Evolutionary conservation across 306 rosid species (phyloP).

Genomic region (Rosa multiflora): DNA sequence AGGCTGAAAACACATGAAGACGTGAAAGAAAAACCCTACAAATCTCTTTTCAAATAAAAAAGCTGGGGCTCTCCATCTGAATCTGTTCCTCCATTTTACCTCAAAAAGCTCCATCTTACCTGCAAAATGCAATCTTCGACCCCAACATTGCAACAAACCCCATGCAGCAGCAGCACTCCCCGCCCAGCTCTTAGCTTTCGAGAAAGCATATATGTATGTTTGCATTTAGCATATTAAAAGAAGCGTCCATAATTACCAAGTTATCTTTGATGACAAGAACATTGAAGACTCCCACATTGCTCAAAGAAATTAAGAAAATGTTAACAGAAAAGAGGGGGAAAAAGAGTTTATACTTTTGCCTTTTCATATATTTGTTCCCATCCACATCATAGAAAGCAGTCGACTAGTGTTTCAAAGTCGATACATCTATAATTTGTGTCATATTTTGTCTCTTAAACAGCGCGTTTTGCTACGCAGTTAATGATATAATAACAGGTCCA

Average conservation of each 20-base stretch:
- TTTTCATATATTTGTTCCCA: conserved; percentile 7
- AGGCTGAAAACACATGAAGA: neutral
- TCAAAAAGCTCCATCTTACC: conserved; percentile 10
- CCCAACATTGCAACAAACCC: conserved; percentile 28
- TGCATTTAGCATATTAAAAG: conserved; percentile 33
- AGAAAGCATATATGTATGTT: neutral
- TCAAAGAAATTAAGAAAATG: neutral
- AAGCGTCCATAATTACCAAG: conserved; percentile 24
- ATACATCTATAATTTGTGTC: neutral
- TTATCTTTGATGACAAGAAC: neutral
- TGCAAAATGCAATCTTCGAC: conserved; percentile 27
- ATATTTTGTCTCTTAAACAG: conserved; percentile 4
- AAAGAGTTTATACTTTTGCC: neutral
- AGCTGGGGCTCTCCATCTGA: conserved; percentile 8
- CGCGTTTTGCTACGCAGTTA: neutral
- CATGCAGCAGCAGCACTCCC: conserved; percentile 23
- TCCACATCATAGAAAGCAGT: neutral
- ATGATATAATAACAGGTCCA: neutral
- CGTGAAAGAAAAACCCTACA: conserved; percentile 7
- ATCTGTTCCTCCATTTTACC: conserved; percentile 9
- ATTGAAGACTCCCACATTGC: neutral
- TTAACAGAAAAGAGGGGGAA: neutral
- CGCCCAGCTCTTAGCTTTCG: conserved; percentile 35
- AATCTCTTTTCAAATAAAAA: conserved; percentile 19
- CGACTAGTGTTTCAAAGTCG: neutral